Percentiles rank a stretch among this genome's conserved stretches.
Conservation (phyloP, 2,329 filamentous ascomycete species). For the Polytolypa hystricis region DNA sequence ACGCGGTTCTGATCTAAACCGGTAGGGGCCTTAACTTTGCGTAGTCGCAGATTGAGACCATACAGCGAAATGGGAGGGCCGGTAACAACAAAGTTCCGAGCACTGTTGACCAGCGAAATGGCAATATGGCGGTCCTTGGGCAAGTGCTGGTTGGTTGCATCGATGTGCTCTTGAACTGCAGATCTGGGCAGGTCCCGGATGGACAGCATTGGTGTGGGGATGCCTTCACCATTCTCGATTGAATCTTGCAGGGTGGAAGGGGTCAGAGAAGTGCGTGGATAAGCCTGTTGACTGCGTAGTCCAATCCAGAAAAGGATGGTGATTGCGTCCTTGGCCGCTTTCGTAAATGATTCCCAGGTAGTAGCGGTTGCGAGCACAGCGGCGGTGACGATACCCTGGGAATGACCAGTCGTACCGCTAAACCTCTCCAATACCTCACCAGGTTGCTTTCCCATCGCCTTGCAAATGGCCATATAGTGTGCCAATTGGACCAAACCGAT, state of each 20-base stretch:
- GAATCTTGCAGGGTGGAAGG: conserved; percentile 88
- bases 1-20: conserved; percentile 91
- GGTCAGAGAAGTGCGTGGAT: conserved; percentile 85
- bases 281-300: conserved; percentile 90
- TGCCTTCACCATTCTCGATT: conserved; percentile 86
- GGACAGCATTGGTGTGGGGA: conserved; percentile 92
- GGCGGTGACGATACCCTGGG: conserved; percentile 88
- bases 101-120: conserved; percentile 93
- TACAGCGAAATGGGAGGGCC: conserved; percentile 93
- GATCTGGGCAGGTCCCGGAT: conserved; percentile 82
- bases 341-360: conserved; percentile 85
- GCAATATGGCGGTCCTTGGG: conserved; percentile 85
- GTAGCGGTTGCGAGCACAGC: conserved; percentile 82
- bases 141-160: conserved; percentile 92
- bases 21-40: conserved; percentile 96
- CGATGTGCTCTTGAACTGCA: conserved; percentile 91
- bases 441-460: conserved; percentile 78
- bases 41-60: conserved; percentile 85
- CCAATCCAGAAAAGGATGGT: conserved; percentile 98
- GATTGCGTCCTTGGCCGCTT: conserved; percentile 66
- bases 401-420: conserved; percentile 86
- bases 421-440: conserved; percentile 77
- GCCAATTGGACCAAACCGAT: conserved; percentile 94
- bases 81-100: conserved; percentile 91
- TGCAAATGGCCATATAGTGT: conserved; percentile 90